phyloP scores from a whole-genome alignment of 1,284 basidiomycete species.

The Schizopora paradoxa region DNA sequence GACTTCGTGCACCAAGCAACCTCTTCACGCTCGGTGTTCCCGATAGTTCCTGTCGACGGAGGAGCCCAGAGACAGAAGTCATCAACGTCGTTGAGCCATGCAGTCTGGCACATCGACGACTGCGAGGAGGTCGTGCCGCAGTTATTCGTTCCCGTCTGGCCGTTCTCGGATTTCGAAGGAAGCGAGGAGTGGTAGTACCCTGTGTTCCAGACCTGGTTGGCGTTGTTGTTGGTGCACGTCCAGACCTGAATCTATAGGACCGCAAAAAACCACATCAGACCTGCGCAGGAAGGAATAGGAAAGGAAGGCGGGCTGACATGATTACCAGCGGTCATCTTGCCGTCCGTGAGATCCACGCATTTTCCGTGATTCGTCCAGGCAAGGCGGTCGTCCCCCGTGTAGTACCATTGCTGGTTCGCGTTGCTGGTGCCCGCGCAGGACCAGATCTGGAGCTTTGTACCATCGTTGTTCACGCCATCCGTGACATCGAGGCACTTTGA shows the following conservation, averaged over 20 bases:
- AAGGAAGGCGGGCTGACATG: too few species aligned
- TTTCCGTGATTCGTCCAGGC: conserved; percentile 40
- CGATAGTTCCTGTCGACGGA: conserved; percentile 34
- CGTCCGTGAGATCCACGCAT: conserved; percentile 42
- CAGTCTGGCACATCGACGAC: conserved; percentile 50
- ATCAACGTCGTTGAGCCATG: conserved; percentile 44
- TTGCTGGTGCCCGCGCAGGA: conserved; percentile 41
- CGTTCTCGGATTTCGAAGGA: conserved; percentile 43
- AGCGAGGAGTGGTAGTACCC: conserved; percentile 39
- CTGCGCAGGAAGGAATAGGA: too few species aligned
- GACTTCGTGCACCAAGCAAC: conserved; percentile 50
- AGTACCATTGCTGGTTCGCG: conserved; percentile 40
- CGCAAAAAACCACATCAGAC: too few species aligned
- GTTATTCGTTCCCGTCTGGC: conserved; percentile 50
- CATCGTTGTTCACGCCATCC: conserved; percentile 34
- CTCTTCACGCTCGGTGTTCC: conserved; percentile 42
- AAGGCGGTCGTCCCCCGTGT: too few species aligned
- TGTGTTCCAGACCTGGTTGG: conserved; percentile 47
- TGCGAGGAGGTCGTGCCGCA: conserved; percentile 47
- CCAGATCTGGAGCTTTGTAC: conserved; percentile 44
- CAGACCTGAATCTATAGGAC: conserved; percentile 42
- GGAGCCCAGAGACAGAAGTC: conserved; percentile 29
- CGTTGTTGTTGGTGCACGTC: conserved; percentile 33
- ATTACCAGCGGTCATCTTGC: conserved; percentile 35
- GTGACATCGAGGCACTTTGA: conserved; percentile 43